A percentile compares a stretch with the other conserved stretches of the same genome.
These are phyloP conservation scores for Baudoinia panamericana DNA, from an alignment of 495 filamentous ascomycete genomes.

Conservation along the genomic window DNA sequence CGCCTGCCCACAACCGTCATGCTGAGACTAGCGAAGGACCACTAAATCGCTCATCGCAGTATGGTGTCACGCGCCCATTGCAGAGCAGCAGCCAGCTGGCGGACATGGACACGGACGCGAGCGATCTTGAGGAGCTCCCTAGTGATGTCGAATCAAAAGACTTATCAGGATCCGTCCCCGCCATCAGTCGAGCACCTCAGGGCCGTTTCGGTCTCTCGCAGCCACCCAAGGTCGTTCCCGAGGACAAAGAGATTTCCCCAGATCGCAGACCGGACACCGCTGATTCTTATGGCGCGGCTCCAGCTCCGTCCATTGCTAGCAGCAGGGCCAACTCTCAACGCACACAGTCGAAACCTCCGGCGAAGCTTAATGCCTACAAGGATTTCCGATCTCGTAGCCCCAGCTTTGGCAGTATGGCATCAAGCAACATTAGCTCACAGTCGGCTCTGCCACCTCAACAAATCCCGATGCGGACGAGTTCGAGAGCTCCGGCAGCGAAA, in stretches of 20 bases:
- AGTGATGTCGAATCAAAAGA: constrained; percentile 22
- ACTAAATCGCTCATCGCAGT: constrained; percentile 17
- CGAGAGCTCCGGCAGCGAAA: constrained; percentile 53
- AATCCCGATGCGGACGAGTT: constrained; percentile 79
- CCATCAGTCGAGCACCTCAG: constrained; percentile 13
- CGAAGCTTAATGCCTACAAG: constrained; percentile 55
- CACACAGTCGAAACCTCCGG: constrained; percentile 39
- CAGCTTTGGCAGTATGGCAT: constrained; percentile 48
- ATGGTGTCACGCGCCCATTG: constrained; percentile 12
- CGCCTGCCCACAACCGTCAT: not conserved
- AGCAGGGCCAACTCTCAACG: constrained; percentile 13
- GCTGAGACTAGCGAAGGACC: constrained; percentile 7
- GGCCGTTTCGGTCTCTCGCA: constrained; percentile 26
- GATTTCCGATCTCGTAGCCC: constrained; percentile 60
- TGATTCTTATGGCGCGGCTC: constrained; percentile 16
- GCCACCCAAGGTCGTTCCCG: constrained; percentile 31
- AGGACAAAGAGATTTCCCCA: constrained; percentile 29
- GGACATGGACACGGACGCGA: constrained; percentile 14
- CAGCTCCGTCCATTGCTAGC: constrained; percentile 17
- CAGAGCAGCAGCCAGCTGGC: constrained; percentile 7
- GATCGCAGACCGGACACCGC: constrained; percentile 17
- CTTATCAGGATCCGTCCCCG: constrained; percentile 16
- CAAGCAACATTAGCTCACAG: constrained; percentile 18
- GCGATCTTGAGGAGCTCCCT: constrained; percentile 14
- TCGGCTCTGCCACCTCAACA: constrained; percentile 48